Evolutionary conservation across 495 filamentous ascomycete species (phyloP).

Genomic region (Penicillium soppii): DNA sequence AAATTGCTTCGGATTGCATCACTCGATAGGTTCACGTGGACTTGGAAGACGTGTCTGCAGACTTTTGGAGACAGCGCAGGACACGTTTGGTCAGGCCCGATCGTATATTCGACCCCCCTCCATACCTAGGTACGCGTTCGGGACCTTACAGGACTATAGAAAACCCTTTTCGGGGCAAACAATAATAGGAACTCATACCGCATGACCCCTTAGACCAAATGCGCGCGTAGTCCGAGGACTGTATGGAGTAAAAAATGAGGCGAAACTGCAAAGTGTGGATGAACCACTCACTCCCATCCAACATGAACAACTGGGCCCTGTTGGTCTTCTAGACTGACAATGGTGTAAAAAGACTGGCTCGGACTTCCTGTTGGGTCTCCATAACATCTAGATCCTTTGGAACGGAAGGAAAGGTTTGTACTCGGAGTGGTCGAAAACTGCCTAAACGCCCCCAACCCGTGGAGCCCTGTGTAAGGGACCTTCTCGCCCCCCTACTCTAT

Average conservation of each 20-base stretch:
- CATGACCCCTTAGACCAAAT: not conserved
- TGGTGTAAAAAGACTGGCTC: too few relatives aligned
- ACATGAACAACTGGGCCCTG: not conserved
- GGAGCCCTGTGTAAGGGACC: constrained; percentile 21
- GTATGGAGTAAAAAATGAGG: too few relatives aligned
- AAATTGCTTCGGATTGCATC: constrained; percentile 10
- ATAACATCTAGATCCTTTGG: not conserved
- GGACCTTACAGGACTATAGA: not conserved
- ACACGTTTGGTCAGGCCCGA: not conserved
- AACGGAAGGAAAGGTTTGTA: not conserved
- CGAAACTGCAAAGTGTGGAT: constrained; percentile 7
- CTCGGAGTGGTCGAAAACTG: constrained; percentile 1
- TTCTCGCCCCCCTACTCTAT: constrained; percentile 9
- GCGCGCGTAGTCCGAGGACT: not conserved
- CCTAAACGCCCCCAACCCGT: constrained; percentile 16
- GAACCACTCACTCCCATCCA: constrained; percentile 4
- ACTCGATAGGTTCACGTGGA: not conserved
- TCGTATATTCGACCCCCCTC: too few relatives aligned
- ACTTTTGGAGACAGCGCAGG: not conserved
- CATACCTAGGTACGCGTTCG: constrained; percentile 11
- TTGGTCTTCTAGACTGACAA: not conserved
- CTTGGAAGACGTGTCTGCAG: not conserved
- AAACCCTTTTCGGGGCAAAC: not conserved
- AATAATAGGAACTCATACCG: not conserved
- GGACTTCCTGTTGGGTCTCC: not conserved